Evolutionary conservation across 2,329 filamentous ascomycete species (phyloP).

Genomic region (Paecilomyces sp.): DNA sequence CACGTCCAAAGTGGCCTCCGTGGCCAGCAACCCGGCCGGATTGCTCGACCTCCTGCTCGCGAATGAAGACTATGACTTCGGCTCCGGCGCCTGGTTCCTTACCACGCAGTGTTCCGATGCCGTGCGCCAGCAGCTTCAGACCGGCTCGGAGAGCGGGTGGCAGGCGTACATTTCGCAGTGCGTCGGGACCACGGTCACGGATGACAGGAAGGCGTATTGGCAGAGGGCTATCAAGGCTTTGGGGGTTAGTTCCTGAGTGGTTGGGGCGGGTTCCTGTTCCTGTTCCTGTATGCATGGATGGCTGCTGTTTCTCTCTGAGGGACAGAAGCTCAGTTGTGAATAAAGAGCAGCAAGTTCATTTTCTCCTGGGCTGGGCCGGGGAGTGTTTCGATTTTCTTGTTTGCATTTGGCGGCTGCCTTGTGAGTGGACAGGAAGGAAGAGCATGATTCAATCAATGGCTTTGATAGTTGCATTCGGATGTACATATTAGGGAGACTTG

Average conservation of each 20-base stretch:
- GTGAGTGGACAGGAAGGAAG: background rate
- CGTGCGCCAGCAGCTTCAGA: slow-evolving; percentile 39
- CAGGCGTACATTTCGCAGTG: slow-evolving; percentile 47
- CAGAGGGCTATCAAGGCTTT: slow-evolving; percentile 38
- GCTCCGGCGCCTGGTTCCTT: slow-evolving; percentile 55
- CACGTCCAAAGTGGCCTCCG: slow-evolving; percentile 20
- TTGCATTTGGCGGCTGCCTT: background rate
- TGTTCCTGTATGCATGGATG: too few relatives aligned
- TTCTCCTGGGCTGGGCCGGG: background rate
- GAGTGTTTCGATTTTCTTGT: background rate
- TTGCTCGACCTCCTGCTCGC: slow-evolving; percentile 46
- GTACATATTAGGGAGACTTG: background rate
- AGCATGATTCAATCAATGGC: background rate
- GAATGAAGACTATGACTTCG: slow-evolving; percentile 48
- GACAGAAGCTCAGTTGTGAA: too few relatives aligned
- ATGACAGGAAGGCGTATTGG: slow-evolving; percentile 46
- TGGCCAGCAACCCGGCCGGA: slow-evolving; percentile 31
- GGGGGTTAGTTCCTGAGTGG: slow-evolving; percentile 13
- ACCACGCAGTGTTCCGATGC: slow-evolving; percentile 44
- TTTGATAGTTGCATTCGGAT: background rate
- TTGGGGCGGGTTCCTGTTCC: background rate
- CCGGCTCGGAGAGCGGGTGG: slow-evolving; percentile 46
- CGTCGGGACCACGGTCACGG: slow-evolving; percentile 43
- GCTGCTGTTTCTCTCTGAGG: too few relatives aligned
- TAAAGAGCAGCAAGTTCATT: too few relatives aligned